phyloP scores from a whole-genome alignment of 495 filamentous ascomycete genomes.

The Durotheca rogersii region DNA sequence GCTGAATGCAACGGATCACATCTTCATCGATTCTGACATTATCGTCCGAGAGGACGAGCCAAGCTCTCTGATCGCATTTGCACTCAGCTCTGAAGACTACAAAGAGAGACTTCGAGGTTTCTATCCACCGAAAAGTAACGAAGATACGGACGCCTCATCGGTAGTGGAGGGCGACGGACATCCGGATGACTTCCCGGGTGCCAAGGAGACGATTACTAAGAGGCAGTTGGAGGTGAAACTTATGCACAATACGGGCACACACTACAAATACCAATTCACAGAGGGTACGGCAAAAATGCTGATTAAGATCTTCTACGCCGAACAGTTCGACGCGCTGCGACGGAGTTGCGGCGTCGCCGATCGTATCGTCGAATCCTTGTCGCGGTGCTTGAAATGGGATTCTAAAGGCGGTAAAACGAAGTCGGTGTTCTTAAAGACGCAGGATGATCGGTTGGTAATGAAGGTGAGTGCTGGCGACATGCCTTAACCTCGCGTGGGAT shows the following conservation, averaged over 20 bases:
- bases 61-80: conserved; percentile 92
- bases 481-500: neutral
- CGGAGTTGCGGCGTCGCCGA: conserved; percentile 90
- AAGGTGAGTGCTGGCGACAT: conserved; percentile 46
- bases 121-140: conserved; percentile 17
- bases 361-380: conserved; percentile 91
- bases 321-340: conserved; percentile 94
- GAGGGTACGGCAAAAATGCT: conserved; percentile 91
- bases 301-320: conserved; percentile 97
- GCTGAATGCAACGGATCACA: conserved; percentile 81
- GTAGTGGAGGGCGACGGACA: conserved; percentile 23
- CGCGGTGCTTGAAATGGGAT: conserved; percentile 95
- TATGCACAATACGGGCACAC: conserved; percentile 78
- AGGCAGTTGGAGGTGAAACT: conserved; percentile 73
- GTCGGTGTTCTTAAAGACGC: conserved; percentile 95
- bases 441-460: conserved; percentile 90
- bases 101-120: conserved; percentile 69
- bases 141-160: conserved; percentile 43
- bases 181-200: conserved; percentile 35
- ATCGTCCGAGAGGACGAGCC: conserved; percentile 97
- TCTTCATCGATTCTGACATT: conserved; percentile 96
- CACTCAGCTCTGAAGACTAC: conserved; percentile 83
- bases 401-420: conserved; percentile 98
- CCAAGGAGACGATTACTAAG: conserved; percentile 38
- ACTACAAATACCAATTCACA: conserved; percentile 91